A percentile compares a stretch with the other conserved stretches of the same genome.
Conservation (phyloP, 768 basidiomycete genomes). For the Lactifluus subvellereus region DNA sequence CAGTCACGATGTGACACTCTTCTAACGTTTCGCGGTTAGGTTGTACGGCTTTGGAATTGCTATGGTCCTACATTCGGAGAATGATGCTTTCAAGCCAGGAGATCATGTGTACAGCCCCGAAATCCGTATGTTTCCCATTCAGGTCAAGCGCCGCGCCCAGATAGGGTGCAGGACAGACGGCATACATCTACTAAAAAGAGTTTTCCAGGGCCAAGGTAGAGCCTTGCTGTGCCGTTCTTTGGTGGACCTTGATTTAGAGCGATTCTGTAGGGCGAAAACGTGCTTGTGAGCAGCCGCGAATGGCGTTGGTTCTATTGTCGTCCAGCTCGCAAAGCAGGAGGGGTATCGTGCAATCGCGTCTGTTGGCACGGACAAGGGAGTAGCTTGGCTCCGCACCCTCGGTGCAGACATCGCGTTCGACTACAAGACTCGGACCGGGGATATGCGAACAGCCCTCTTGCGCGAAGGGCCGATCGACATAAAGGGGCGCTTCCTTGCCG, state of each 20-base stretch:
- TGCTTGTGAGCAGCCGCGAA: constrained; percentile 46
- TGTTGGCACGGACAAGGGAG: constrained; percentile 70
- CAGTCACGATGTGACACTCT: not conserved
- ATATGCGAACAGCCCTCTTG: constrained; percentile 45
- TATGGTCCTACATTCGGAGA: constrained; percentile 42
- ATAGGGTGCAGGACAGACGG: constrained; percentile 29
- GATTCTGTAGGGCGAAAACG: constrained; percentile 39
- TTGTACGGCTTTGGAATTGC: constrained; percentile 34
- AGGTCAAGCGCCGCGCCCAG: not conserved
- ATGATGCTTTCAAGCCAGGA: constrained; percentile 32
- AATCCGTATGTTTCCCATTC: constrained; percentile 21
- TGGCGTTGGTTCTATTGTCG: constrained; percentile 28
- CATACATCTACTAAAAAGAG: constrained; percentile 29
- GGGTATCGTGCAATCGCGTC: constrained; percentile 63
- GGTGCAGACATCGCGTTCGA: constrained; percentile 70
- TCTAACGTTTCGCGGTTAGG: not conserved
- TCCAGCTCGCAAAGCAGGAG: constrained; percentile 39
- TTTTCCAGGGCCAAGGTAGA: constrained; percentile 34
- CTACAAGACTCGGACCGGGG: constrained; percentile 50
- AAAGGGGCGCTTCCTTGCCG: constrained; percentile 24
- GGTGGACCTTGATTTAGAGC: not conserved
- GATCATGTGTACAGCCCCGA: constrained; percentile 36
- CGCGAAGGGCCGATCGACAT: constrained; percentile 55
- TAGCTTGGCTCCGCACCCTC: constrained; percentile 50
- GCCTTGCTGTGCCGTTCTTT: not conserved